Conservation (phyloP, 257 asterid genomes). For the Przewalskia tangutica region DNA sequence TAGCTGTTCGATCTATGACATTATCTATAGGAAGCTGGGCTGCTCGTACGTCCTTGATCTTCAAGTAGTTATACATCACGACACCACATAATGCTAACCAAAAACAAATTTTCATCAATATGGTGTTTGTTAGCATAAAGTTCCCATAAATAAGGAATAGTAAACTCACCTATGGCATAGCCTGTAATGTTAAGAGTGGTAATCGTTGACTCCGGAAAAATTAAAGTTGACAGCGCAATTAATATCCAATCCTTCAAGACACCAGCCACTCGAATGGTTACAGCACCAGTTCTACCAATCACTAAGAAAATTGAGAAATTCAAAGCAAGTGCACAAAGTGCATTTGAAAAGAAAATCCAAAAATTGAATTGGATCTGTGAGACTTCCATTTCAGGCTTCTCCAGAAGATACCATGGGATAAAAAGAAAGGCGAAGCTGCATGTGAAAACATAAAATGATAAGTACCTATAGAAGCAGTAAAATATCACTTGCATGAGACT, state of each 20-base stretch:
- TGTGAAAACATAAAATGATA: slow-evolving; percentile 2
- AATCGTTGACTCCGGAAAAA: slow-evolving; percentile 88
- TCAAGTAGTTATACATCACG: slow-evolving; percentile 59
- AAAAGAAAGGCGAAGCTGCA: slow-evolving; percentile 90
- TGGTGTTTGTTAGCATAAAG: not conserved
- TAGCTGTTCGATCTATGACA: slow-evolving; percentile 43
- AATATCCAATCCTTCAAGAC: slow-evolving; percentile 98
- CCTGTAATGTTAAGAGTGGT: slow-evolving; percentile 81
- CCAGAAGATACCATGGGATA: slow-evolving; percentile 95
- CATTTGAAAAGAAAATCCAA: slow-evolving; percentile 98
- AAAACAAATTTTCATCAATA: not conserved
- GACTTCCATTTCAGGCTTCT: slow-evolving; percentile 90
- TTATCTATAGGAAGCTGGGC: slow-evolving; percentile 35
- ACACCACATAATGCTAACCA: slow-evolving; percentile 86
- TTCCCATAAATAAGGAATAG: slow-evolving; percentile 2
- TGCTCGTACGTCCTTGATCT: slow-evolving; percentile 48
- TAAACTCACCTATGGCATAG: slow-evolving; percentile 74
- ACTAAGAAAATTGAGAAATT: slow-evolving; percentile 92
- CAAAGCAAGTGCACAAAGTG: slow-evolving; percentile 86
- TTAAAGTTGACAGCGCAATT: slow-evolving; percentile 80
- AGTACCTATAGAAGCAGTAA: not conserved
- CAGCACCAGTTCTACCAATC: slow-evolving; percentile 98
- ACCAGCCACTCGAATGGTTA: slow-evolving; percentile 94
- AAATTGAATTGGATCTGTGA: slow-evolving; percentile 74
- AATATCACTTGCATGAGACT: not conserved